Base-by-base conservation (phyloP, 2,329 filamentous ascomycete species). In the Diaporthe longicolla region DNA sequence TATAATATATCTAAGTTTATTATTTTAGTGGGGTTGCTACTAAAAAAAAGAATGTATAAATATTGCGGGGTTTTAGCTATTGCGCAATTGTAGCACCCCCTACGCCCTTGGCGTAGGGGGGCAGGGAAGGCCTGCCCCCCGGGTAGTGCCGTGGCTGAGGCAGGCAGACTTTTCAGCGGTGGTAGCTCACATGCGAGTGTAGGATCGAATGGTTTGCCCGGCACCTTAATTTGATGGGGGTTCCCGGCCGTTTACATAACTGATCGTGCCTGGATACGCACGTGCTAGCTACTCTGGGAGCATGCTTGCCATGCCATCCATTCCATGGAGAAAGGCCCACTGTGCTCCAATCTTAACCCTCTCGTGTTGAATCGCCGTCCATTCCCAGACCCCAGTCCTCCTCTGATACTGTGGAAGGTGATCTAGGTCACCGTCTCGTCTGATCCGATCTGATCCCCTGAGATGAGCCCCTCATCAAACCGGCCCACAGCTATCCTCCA, bases 161-260 rank as follows among this genome's bases (percentile, higher is more conserved):
- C 59, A 7, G 59, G 59, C 59, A 63, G 59, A 48, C 59, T 63
- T 63, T 63, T 48, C 59, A 63, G 59, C 37, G 17, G 24, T 63
- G 17, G 24, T 19, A 63, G n/a, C 37, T 61, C 58, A 61, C n/a
- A 61, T 61, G 37, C 40, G 24, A 45, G 35, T 61, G 58, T 32
- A 24, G 59, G 59, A 32, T 48, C 17, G 40, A 63, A 21, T 63
- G 59, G 59, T n/a, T 29, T 29, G n/a, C n/a, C 8, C 9, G 24
- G 19, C 59, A 48, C n/a, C 24, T 50, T 32, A 37, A 35, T 19
- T 35, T 35, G 43, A 35, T n/a, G 37, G 24, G 37, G 40, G 17
- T 6, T 21, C 40, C 40, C 13, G 24, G 59, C n/a, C 2, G 2
- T 45, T 63, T 11, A 21, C 59, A 48, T 24, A 8, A 19, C 10